Percentiles rank a stretch among this genome's conserved stretches.
These are phyloP conservation scores for Tolypocladium ovalisporum DNA, from an alignment of 2,329 filamentous ascomycete genomes.

Conservation along the genomic window DNA sequence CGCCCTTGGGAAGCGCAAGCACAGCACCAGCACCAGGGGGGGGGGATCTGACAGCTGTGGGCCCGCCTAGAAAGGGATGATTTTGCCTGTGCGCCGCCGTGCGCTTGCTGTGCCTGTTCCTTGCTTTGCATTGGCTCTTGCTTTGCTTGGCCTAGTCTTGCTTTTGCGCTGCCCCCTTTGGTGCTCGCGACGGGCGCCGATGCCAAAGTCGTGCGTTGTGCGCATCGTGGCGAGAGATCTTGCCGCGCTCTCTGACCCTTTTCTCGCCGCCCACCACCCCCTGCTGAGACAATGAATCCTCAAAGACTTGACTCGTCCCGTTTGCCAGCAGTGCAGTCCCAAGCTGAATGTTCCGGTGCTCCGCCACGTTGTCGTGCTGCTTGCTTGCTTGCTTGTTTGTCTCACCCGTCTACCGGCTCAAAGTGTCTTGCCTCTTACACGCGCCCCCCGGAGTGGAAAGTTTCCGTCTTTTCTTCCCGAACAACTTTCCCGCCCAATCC, in stretches of 20 bases:
- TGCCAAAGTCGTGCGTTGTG: not conserved
- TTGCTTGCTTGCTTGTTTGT: not conserved
- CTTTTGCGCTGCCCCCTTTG: not conserved
- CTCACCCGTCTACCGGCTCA: not conserved
- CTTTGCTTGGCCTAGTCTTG: not conserved
- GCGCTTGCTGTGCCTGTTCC: not conserved
- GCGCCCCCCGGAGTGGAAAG: not conserved
- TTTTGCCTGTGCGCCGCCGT: not conserved
- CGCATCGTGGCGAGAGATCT: not conserved
- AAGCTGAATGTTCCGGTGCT: not conserved
- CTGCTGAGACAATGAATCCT: not conserved
- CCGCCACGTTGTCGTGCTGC: not conserved
- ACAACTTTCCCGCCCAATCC: not conserved
- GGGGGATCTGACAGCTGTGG: not conserved
- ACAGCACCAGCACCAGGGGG: not conserved
- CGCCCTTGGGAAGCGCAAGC: not conserved
- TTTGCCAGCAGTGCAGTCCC: not conserved
- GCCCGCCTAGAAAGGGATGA: not conserved
- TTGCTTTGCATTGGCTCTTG: not conserved
- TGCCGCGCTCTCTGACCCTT: not conserved
- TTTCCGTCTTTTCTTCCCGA: not conserved
- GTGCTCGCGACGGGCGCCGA: no score
- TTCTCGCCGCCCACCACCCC: not conserved
- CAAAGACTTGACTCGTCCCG: not conserved
- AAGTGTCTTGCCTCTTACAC: not conserved